Conservation (phyloP, 2,329 filamentous ascomycete genomes). For the Fusarium musae region DNA sequence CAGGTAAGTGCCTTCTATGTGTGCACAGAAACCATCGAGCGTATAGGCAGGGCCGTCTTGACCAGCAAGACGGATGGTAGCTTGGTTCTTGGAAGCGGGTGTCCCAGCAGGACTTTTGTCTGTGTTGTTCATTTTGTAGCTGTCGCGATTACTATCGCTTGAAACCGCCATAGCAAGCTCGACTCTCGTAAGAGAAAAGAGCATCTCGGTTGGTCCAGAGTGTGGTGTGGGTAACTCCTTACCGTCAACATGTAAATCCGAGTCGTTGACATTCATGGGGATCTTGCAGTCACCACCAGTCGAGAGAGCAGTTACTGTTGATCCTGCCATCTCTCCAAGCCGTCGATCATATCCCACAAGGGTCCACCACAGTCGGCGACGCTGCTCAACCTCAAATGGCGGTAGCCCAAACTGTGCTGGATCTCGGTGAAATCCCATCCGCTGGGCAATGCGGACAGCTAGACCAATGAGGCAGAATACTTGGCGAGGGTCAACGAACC, state of each 20-base stretch:
- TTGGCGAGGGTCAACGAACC: slow-evolving; percentile 66
- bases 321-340: slow-evolving; percentile 73
- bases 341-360: slow-evolving; percentile 75
- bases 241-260: slow-evolving; percentile 66
- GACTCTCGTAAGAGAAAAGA: slow-evolving; percentile 67
- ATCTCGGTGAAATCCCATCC: slow-evolving; percentile 76
- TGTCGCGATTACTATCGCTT: slow-evolving; percentile 57
- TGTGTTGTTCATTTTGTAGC: slow-evolving; percentile 44
- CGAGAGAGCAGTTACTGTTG: slow-evolving; percentile 66
- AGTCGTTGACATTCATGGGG: slow-evolving; percentile 71
- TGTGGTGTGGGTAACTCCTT: slow-evolving; percentile 64
- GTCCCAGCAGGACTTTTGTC: slow-evolving; percentile 43
- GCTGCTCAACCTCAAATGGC: slow-evolving; percentile 74
- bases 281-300: slow-evolving; percentile 65
- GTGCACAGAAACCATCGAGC: slow-evolving; percentile 63
- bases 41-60: slow-evolving; percentile 61
- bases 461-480: slow-evolving; percentile 67
- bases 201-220: slow-evolving; percentile 66
- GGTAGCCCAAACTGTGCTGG: slow-evolving; percentile 61
- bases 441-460: slow-evolving; percentile 73
- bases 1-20: slow-evolving; percentile 67
- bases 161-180: slow-evolving; percentile 67
- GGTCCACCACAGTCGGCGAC: slow-evolving; percentile 80
- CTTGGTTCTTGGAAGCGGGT: slow-evolving; percentile 37
- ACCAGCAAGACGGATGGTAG: slow-evolving; percentile 60